Conservation (phyloP, 1,284 basidiomycete species). For the Irpex sp. region DNA sequence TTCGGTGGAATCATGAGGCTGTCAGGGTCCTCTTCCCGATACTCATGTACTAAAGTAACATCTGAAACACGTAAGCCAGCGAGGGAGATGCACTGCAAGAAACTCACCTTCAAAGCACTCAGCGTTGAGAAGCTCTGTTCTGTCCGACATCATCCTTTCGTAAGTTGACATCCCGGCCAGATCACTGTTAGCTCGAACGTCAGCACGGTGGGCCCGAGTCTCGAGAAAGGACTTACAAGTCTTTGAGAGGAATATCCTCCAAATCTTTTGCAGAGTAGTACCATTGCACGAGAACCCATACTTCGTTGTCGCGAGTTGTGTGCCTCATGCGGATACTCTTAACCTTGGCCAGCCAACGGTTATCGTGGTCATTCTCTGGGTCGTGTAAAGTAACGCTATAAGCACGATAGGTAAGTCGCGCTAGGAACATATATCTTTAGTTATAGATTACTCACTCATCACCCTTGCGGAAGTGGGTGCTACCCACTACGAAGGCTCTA, state of each 20-base stretch:
- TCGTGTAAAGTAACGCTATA: not conserved
- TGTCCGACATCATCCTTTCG: constrained; percentile 19
- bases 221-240: constrained; percentile 10
- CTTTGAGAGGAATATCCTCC: not conserved
- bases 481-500: not conserved
- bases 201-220: not conserved
- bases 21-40: constrained; percentile 14
- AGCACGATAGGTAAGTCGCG: not conserved
- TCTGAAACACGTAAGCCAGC: not conserved
- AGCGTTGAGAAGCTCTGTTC: constrained; percentile 14
- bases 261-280: constrained; percentile 9
- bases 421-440: not conserved
- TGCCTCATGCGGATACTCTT: not conserved
- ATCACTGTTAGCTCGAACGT: constrained; percentile 4
- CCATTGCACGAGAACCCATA: constrained; percentile 7
- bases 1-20: constrained; percentile 10
- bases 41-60: constrained; percentile 13
- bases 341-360: constrained; percentile 5
- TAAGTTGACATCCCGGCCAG: constrained; percentile 6
- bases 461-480: not conserved
- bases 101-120: constrained; percentile 13
- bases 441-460: constrained; percentile 1
- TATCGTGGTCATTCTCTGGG: constrained; percentile 3
- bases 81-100: not conserved
- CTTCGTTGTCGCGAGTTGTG: not conserved